Evolutionary conservation across 2,329 filamentous ascomycete genomes (phyloP).

Genomic region (Talaromyces sp.): DNA sequence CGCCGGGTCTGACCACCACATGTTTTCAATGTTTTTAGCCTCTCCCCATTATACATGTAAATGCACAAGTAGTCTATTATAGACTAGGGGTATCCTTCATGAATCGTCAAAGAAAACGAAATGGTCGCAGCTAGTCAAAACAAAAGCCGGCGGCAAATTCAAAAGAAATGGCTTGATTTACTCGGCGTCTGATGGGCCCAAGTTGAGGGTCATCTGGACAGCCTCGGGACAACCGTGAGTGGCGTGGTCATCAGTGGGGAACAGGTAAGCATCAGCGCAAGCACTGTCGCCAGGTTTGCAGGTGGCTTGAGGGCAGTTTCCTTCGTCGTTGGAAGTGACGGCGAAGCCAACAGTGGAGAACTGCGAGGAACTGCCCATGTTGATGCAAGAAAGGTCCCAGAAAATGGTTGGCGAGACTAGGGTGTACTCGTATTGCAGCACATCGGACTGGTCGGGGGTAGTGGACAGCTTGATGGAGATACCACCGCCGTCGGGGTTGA

Average conservation of each 20-base stretch:
- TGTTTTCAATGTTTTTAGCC: background rate
- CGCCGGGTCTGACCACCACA: background rate
- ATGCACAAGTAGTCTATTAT: background rate
- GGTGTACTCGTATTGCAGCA: constrained; percentile 41
- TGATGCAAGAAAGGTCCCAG: constrained; percentile 37
- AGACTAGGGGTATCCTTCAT: background rate
- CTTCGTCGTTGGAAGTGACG: constrained; percentile 23
- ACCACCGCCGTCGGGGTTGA: constrained; percentile 35
- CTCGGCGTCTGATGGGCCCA: constrained; percentile 22
- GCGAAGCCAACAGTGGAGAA: constrained; percentile 32
- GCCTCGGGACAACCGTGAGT: constrained; percentile 37
- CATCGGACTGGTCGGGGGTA: constrained; percentile 24
- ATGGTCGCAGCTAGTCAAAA: background rate
- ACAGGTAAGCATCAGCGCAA: constrained; percentile 36
- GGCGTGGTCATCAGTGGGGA: constrained; percentile 37
- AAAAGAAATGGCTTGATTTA: background rate
- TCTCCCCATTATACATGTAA: background rate
- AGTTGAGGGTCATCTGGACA: constrained; percentile 28
- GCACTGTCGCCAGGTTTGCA: constrained; percentile 31
- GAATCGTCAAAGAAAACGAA: background rate
- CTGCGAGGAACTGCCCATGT: constrained; percentile 25
- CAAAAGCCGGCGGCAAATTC: background rate
- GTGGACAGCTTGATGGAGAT: constrained; percentile 39
- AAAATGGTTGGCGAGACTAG: constrained; percentile 25
- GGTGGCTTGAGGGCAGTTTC: constrained; percentile 29